Base-by-base conservation (phyloP, 148 eudicot species). In the Drosera capensis region DNA sequence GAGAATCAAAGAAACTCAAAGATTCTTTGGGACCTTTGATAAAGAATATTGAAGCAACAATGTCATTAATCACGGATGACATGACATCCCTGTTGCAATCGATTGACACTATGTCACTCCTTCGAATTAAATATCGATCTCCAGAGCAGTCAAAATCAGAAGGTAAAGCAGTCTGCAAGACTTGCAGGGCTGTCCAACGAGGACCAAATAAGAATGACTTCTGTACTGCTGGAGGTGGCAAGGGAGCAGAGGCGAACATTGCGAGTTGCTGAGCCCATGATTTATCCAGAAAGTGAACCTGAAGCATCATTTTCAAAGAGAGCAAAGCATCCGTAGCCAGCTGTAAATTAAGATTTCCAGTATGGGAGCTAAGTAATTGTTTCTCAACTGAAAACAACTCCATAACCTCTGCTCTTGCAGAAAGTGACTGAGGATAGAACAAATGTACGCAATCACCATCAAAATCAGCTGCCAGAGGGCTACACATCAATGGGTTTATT, bases 381-480 rank as follows among this genome's bases (percentile, higher is more conserved):
- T 90, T 85, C 57, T 81, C 99, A n/a, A 90, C 99, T 1, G 99
- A 78, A 40, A 90, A 90, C 2, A 90, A 65, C 70, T 90, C 99
- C 43, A 84, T 14, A 7, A 81, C 95, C 50, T 86, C 96, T 41
- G 96, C 94, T 68, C 77, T 86, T 3, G 96, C 96, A 49, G 80
- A 65, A 1, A 82, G 75, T 1, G 96, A 84, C 56, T 90, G 99
- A 7, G 99, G 99, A 48, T 90, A 90, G 46, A 90, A 90, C n/a
- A 90, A 40, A 53, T 90, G 99, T 1, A 90, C 79, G 51, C 95
- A 85, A 7, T 90, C 99, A 4, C 95, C 99, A 52, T 90, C 99
- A 45, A 90, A 90, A 48, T 90, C 99, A 22, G 99, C 99, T 64
- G 80, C 82, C 15, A 90, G 71, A 12, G 99, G 99, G 15, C 95